Base-by-base conservation (phyloP, 371 early-diverging fungal species). In the Lichtheimia ramosa region DNA sequence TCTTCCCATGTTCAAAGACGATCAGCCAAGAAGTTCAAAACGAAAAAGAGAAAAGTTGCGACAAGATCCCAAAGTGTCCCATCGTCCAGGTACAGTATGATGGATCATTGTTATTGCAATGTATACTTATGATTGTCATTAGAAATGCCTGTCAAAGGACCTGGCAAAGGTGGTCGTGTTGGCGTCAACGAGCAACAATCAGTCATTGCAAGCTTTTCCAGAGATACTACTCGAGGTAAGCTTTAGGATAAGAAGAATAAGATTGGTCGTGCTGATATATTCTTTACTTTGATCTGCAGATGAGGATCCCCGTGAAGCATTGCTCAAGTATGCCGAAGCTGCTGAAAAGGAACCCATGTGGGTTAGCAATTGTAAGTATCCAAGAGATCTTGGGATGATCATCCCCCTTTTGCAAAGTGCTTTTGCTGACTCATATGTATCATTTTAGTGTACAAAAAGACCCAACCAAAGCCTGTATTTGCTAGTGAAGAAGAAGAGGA, bases 241-340 rank as follows among this genome's bases (percentile, higher is more conserved):
- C 10, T 10, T 34, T 8, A 10, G 34, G 16, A 20, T 13, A 5
- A n/a, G 3, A 48, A 16, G 43, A 12, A 20, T 25, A 25, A 43
- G 46, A 40, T 52, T 4, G 23, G 41, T n/a, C 53, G 14, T 53
- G 21, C 40, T 40, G 46, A 28, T 21, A 16, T 28, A 20, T 41
- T 39, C 50, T 15, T 46, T 50, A 46, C 51, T 10, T 57, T 34
- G 24, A n/a, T 46, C 10, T 43, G 14, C 79, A 69, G 92, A 92
- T 63, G 96, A 94, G 55, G 98, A 98, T 79, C 98, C 98, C 15
- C 83, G 98, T 43, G 97, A 92, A 58, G 98, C 96, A 10, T 83
- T 98, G 63, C 76, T 98, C 23, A 92, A 85, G 64, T 93, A 94
- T 74, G 97, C 97, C 1, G 83, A 88, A 15, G 79, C 75, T 2